Base-by-base conservation (phyloP, 2,329 filamentous ascomycete genomes). In the Trichophyton simii region DNA sequence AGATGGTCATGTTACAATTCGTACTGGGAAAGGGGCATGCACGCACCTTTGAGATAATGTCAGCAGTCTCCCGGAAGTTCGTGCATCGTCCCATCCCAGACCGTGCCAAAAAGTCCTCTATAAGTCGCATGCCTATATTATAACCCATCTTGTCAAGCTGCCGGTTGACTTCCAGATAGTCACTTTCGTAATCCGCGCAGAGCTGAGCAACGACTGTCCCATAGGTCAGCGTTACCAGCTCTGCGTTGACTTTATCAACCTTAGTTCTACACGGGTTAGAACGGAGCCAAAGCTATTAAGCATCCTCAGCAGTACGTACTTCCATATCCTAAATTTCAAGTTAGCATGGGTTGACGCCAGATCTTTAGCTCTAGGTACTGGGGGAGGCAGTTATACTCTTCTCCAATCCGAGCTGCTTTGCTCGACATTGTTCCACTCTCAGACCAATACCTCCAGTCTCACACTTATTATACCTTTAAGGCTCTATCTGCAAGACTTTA, bases 111-210 rank as follows among this genome's bases (percentile, higher is more conserved):
- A 96, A 99, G 76, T 99, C 94, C 69, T 99, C 94, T 68, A 99
- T 96, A 66, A 99, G 78, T 42, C 94, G 88, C 71, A 97, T 81
- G 31, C 94, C 94, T 66, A 99, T 99, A 71, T 97, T 97, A 78
- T 97, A 96, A 61, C 94, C 94, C 94, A 99, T 99, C 77, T 92
- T 95, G 72, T 99, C 94, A 52, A 99, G 82, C 74, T 99, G 94
- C 74, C 92, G 91, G 78, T 99, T 99, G 72, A 99, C 92, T 73
- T 97, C 91, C 59, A 84, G 80, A 72, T 99, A 99, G 77, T 97
- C 90, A 69, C 84, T 86, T 68, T 96, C 91, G 73, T 92, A 96
- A 78, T 99, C 94, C 75, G 92, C 92, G 79, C 92, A 97, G 66
- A 99, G 81, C 74, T 97, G 92, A 62, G 91, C 89, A 62, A 99